Evolutionary conservation across 2,329 filamentous ascomycete species (phyloP).

Genomic region (Hymenoscyphus fraxineus): DNA sequence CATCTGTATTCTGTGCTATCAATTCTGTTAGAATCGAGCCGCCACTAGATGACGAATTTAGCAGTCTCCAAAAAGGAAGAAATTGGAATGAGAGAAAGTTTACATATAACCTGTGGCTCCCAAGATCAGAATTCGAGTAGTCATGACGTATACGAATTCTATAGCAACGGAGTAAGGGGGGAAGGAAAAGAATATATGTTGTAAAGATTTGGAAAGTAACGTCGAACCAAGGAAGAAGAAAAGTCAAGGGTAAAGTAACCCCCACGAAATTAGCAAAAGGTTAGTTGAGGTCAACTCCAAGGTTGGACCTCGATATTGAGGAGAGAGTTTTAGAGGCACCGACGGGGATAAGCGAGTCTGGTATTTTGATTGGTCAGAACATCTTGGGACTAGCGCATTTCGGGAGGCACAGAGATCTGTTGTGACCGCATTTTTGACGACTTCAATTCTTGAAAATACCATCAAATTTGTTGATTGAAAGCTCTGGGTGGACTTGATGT

Average conservation of each 20-base stretch:
- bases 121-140: slow-evolving; percentile 18
- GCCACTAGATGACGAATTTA: slow-evolving; percentile 11
- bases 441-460: background rate
- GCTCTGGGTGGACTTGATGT: background rate
- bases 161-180: background rate
- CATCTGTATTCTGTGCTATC: slow-evolving; percentile 4
- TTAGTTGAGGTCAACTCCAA: background rate
- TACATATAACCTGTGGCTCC: slow-evolving; percentile 27
- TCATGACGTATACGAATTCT: background rate
- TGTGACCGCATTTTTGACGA: background rate
- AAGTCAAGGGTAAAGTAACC: too few species aligned
- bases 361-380: background rate
- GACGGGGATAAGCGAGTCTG: background rate
- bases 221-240: too few species aligned
- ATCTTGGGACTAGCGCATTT: background rate
- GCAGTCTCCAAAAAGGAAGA: background rate
- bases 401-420: background rate
- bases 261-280: too few species aligned
- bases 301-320: background rate
- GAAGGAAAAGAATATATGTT: background rate
- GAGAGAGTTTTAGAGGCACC: background rate
- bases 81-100: background rate
- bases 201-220: too few species aligned
- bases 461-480: background rate
- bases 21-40: slow-evolving; percentile 22